Evolutionary conservation across 2,329 filamentous ascomycete genomes (phyloP).

Genomic region (Talaromyces sp.): DNA sequence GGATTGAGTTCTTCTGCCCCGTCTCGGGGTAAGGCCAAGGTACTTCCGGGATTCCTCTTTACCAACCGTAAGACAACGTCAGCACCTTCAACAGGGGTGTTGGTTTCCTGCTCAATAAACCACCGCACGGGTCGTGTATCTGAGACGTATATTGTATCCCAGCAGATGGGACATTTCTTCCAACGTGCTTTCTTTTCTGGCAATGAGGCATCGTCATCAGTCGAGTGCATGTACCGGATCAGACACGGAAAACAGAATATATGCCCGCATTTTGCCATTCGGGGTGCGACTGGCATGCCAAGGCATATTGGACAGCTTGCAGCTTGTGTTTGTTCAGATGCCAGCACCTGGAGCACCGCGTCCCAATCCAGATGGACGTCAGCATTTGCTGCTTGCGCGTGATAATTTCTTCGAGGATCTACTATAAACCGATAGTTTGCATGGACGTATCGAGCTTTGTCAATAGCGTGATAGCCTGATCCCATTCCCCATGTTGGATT

Average conservation of each 20-base stretch:
- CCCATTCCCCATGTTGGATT: conserved; percentile 79
- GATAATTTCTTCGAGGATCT: conserved; percentile 72
- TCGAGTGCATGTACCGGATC: conserved; percentile 91
- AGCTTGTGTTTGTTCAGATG: conserved; percentile 80
- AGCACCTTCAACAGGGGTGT: conserved; percentile 72
- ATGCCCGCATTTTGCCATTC: conserved; percentile 96
- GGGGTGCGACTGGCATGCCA: conserved; percentile 82
- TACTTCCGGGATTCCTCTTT: conserved; percentile 72
- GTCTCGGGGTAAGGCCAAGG: conserved; percentile 80
- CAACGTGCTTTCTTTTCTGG: conserved; percentile 69
- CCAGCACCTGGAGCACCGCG: conserved; percentile 84
- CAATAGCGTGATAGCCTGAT: conserved; percentile 81
- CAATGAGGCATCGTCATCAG: conserved; percentile 60
- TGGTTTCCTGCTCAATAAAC: conserved; percentile 81
- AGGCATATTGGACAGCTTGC: conserved; percentile 93
- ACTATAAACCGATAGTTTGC: conserved; percentile 98
- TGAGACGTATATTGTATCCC: conserved; percentile 85
- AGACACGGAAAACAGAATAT: conserved; percentile 94
- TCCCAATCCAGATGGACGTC: conserved; percentile 89
- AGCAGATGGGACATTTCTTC: conserved; percentile 96
- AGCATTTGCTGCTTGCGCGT: conserved; percentile 73
- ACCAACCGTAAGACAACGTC: conserved; percentile 88
- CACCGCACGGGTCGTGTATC: conserved; percentile 86
- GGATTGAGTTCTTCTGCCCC: conserved; percentile 64
- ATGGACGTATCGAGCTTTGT: conserved; percentile 89